Conservation (phyloP, 768 basidiomycete genomes). For the Lentinula guzmanii region DNA sequence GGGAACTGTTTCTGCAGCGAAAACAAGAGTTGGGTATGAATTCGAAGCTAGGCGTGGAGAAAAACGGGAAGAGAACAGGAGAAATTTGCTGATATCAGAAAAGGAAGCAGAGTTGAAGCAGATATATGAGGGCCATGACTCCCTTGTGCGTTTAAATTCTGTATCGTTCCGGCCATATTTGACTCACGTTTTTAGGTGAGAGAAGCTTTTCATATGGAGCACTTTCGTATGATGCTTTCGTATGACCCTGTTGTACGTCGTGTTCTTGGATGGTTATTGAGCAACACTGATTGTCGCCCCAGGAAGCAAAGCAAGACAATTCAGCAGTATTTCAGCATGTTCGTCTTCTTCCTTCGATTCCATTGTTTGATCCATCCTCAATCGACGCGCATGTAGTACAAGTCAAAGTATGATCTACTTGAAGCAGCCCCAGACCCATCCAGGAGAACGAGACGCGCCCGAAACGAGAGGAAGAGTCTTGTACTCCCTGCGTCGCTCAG, state of each 20-base stretch:
- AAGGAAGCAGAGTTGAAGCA: slow-evolving; percentile 54
- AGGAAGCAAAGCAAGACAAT: slow-evolving; percentile 72
- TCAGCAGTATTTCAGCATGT: slow-evolving; percentile 73
- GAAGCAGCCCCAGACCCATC: slow-evolving; percentile 45
- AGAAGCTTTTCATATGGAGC: slow-evolving; percentile 85
- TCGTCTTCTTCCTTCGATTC: slow-evolving; percentile 16
- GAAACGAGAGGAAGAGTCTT: slow-evolving; percentile 45
- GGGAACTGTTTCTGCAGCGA: not conserved
- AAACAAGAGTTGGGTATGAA: not conserved
- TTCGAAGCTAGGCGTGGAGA: not conserved
- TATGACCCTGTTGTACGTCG: slow-evolving; percentile 68
- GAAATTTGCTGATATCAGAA: slow-evolving; percentile 44
- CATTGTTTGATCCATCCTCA: not conserved
- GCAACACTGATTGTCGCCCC: slow-evolving; percentile 4
- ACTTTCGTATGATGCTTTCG: slow-evolving; percentile 67
- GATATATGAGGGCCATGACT: slow-evolving; percentile 65
- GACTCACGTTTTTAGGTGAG: slow-evolving; percentile 47
- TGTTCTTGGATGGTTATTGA: not conserved
- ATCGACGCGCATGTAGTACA: slow-evolving; percentile 36
- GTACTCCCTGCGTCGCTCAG: slow-evolving; percentile 24
- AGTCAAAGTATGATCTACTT: slow-evolving; percentile 56
- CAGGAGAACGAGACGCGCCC: slow-evolving; percentile 56
- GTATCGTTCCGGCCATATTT: not conserved
- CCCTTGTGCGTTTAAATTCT: slow-evolving; percentile 47
- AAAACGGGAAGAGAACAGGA: slow-evolving; percentile 21